phyloP scores from a whole-genome alignment of 805 yeast species.

The Nakazawaea wyomingensis region DNA sequence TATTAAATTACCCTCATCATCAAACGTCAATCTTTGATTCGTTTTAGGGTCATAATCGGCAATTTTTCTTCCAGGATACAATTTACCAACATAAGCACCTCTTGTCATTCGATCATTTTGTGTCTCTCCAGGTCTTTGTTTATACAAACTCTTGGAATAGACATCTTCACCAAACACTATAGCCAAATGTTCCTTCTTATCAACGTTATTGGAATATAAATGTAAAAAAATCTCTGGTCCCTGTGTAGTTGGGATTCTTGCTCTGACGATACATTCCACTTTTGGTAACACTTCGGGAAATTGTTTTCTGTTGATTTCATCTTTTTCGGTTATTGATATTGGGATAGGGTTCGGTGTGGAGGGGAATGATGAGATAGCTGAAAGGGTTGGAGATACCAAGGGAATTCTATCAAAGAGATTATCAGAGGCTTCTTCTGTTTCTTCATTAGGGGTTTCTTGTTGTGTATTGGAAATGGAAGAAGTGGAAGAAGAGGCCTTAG shows the following conservation, averaged over 20 bases:
- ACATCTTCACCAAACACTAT: constrained; percentile 94
- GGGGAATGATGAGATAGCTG: constrained; percentile 24
- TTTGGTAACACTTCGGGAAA: constrained; percentile 58
- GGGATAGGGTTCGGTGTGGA: constrained; percentile 25
- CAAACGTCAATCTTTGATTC: constrained; percentile 35
- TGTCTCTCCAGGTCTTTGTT: constrained; percentile 59
- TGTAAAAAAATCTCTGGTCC: constrained; percentile 95
- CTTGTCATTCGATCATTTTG: constrained; percentile 96
- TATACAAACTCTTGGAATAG: constrained; percentile 69
- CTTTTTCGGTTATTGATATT: constrained; percentile 9
- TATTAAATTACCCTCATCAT: constrained; percentile 32
- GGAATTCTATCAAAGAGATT: constrained; percentile 31
- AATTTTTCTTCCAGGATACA: constrained; percentile 75
- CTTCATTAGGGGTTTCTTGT: background rate
- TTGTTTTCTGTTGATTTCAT: constrained; percentile 28
- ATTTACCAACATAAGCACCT: constrained; percentile 91
- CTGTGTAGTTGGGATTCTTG: constrained; percentile 92
- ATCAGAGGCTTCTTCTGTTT: background rate
- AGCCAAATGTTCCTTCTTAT: constrained; percentile 91
- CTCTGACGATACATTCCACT: constrained; percentile 88
- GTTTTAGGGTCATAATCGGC: constrained; percentile 58
- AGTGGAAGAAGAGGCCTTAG: background rate
- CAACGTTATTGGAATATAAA: constrained; percentile 79
- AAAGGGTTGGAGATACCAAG: constrained; percentile 34
- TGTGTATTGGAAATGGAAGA: background rate